A percentile compares a stretch with the other conserved stretches of the same genome.
These are phyloP conservation scores for Aspergillus nanangensis DNA, from an alignment of 495 filamentous ascomycete species.

Conservation along the genomic window DNA sequence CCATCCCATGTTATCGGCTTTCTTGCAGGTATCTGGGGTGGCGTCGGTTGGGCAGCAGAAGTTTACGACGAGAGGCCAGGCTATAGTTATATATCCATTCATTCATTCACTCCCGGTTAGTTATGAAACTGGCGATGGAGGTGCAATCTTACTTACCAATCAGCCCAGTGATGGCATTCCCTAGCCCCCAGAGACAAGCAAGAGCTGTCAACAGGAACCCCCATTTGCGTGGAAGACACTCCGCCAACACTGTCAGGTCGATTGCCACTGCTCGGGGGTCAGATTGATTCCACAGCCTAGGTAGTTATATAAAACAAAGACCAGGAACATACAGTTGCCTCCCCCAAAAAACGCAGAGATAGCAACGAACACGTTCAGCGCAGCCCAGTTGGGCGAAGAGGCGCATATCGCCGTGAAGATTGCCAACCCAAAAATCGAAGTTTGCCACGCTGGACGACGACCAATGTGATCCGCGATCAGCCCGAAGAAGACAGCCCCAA, in stretches of 20 bases:
- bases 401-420: conserved; percentile 4
- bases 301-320: not conserved
- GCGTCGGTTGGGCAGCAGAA: conserved; percentile 5
- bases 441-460: conserved; percentile 4
- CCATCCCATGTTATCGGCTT: conserved; percentile 7
- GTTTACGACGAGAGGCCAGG: conserved; percentile 6
- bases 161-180: conserved; percentile 3
- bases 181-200: conserved; percentile 1
- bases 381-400: conserved; percentile 1
- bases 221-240: not conserved
- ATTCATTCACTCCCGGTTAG: too few relatives aligned
- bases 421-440: conserved; percentile 4
- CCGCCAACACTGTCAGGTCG: conserved; percentile 4
- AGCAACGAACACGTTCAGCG: not conserved
- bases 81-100: too few relatives aligned
- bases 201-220: conserved; percentile 2
- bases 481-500: conserved; percentile 3
- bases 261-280: conserved; percentile 9
- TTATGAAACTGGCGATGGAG: not conserved
- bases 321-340: conserved; percentile 5
- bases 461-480: conserved; percentile 2
- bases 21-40: conserved; percentile 1
- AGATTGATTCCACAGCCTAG: not conserved
- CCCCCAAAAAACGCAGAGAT: not conserved
- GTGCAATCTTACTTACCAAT: not conserved